These are phyloP conservation scores for Boletus rex-veris DNA, from an alignment of 768 basidiomycete species.

Conservation along the genomic window DNA sequence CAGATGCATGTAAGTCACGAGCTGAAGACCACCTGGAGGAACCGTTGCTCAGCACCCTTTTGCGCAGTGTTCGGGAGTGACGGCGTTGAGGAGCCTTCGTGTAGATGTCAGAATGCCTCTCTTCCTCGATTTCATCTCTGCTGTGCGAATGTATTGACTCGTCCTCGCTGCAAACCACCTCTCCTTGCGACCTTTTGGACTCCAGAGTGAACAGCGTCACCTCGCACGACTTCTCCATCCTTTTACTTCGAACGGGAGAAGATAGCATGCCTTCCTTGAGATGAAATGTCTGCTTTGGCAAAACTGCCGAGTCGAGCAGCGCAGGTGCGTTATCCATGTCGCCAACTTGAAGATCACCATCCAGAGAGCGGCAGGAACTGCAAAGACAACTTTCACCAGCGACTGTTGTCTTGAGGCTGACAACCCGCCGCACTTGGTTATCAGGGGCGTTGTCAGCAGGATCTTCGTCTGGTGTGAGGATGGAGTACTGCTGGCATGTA, in stretches of 20 bases:
- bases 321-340: neutral
- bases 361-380: neutral
- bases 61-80: conserved; percentile 2
- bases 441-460: neutral
- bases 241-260: neutral
- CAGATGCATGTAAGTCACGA: conserved; percentile 32
- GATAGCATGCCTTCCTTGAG: neutral
- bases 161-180: neutral
- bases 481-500: neutral
- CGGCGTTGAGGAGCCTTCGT: conserved; percentile 17
- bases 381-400: neutral
- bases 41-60: neutral
- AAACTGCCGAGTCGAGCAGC: neutral
- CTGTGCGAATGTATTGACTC: neutral
- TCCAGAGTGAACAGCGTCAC: conserved; percentile 12
- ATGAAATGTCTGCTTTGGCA: neutral
- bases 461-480: neutral
- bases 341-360: neutral
- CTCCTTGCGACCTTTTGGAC: neutral
- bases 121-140: neutral
- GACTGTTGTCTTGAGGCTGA: neutral
- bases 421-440: neutral
- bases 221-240: neutral
- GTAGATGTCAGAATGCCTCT: conserved; percentile 10
- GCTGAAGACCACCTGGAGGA: conserved; percentile 11